phyloP scores from a whole-genome alignment of 345 rosid genomes.

The Sapria himalayana region DNA sequence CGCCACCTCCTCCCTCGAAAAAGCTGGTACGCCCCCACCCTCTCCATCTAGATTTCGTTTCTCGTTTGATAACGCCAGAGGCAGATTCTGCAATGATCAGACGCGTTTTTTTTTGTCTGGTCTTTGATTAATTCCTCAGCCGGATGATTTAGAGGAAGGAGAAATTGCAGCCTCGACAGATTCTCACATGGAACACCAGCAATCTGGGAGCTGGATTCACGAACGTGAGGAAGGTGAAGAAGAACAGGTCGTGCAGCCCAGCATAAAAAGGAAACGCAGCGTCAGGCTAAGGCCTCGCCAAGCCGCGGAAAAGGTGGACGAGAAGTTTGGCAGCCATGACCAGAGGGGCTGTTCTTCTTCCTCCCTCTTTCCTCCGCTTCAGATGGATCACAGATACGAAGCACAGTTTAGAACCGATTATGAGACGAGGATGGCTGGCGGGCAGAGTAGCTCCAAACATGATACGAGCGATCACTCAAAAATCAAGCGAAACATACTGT shows the following conservation, averaged over 20 bases:
- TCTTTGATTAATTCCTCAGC: conserved; percentile 42
- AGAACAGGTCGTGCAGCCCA: conserved; percentile 95
- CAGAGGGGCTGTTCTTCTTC: conserved; percentile 37
- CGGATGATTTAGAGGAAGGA: conserved; percentile 92
- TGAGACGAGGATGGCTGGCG: conserved; percentile 20
- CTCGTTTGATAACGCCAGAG: too few relatives aligned
- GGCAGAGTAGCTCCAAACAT: conserved; percentile 28
- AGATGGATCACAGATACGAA: conserved; percentile 41
- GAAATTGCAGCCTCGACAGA: conserved; percentile 93
- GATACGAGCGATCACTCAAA: conserved; percentile 57
- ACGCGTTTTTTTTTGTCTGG: too few relatives aligned
- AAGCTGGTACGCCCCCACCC: conserved; percentile 37
- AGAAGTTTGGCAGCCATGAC: conserved; percentile 30
- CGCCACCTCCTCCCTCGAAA: conserved; percentile 65
- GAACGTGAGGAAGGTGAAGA: conserved; percentile 94
- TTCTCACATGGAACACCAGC: conserved; percentile 75
- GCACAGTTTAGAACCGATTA: conserved; percentile 31
- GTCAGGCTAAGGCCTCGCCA: conserved; percentile 80
- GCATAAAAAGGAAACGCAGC: conserved; percentile 89
- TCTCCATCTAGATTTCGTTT: too few relatives aligned
- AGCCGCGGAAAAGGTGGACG: conserved; percentile 42
- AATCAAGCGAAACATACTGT: conserved; percentile 32
- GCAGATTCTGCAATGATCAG: too few relatives aligned
- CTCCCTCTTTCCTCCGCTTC: conserved; percentile 32
- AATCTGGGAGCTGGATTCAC: conserved; percentile 88